Evolutionary conservation across 2,329 filamentous ascomycete species (phyloP).

Genomic region (Aspergillus calidoustus): DNA sequence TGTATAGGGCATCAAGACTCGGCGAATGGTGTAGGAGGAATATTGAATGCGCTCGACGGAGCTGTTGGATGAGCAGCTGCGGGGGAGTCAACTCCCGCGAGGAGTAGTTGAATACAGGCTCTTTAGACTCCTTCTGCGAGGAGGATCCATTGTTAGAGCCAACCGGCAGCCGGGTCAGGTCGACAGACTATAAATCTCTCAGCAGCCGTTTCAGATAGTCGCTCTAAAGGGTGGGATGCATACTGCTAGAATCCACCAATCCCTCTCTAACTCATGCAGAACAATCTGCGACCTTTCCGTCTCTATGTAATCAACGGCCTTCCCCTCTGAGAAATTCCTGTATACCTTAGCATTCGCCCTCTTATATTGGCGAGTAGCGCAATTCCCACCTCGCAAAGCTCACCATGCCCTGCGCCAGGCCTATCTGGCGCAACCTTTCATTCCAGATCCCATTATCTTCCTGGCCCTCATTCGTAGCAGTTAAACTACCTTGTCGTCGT

Average conservation of each 20-base stretch:
- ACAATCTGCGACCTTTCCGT: constrained; percentile 87
- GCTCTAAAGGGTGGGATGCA: constrained; percentile 40
- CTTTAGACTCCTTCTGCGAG: constrained; percentile 38
- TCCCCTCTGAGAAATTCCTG: constrained; percentile 79
- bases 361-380: constrained; percentile 16
- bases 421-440: constrained; percentile 87
- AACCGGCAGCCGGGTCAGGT: constrained; percentile 74
- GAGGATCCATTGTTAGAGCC: constrained; percentile 50
- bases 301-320: constrained; percentile 81
- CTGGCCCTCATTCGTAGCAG: constrained; percentile 31
- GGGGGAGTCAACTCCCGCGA: constrained; percentile 87
- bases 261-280: constrained; percentile 81
- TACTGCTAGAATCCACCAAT: constrained; percentile 96
- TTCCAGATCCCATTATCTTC: constrained; percentile 70
- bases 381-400: constrained; percentile 73
- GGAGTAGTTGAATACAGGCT: constrained; percentile 74
- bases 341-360: constrained; percentile 23
- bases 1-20: constrained; percentile 72
- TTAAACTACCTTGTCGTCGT: constrained; percentile 26
- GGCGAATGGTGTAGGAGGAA: constrained; percentile 88
- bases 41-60: constrained; percentile 78
- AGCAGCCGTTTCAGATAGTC: constrained; percentile 11
- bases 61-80: constrained; percentile 75
- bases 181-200: constrained; percentile 65
- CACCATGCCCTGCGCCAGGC: constrained; percentile 94